Evolutionary conservation across 768 basidiomycete species (phyloP), one percentile per base, ranked within the genome.

Genomic region (Termitomyces sp.): DNA sequence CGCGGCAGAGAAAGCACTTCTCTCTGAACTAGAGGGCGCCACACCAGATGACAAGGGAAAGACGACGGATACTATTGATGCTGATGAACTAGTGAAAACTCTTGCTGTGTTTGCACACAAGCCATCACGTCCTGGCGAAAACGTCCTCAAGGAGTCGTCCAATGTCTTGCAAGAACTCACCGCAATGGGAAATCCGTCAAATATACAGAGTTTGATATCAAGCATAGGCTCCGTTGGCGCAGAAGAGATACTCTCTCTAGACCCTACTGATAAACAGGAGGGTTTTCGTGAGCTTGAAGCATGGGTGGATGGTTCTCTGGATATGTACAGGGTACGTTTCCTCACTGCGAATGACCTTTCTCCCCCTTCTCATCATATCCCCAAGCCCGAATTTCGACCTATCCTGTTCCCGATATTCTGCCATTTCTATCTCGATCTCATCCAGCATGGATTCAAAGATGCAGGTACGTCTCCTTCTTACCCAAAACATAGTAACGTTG

Each of bases 401-500:
- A 88, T 99, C 33, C 73, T 97, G 15, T 97, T 94, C 66, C 97
- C 97, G 3, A 90, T 99, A 58, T 98, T 98, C 67, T 93, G 91
- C 47, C 94, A 99, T 70, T 98, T 98, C 67, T 98, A 96, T 69
- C 78, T 99, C 29, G 96, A 98, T 68, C 80, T 99, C 46, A 85
- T 98, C 44, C 88, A 94, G 62, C 85, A 87, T 48, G 94, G 92
- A 10, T 93, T 91, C 70, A 87, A 89, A 65, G 89, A 92, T 66
- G 89, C 94, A 60, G 95, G 95, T 89, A 66, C 58, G 86, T 72
- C 23, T 43, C 42, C 40, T 51, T 16, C 42, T 38, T 38, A 13
- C 44, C 29, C 22, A 50, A 47, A 39, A 43, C 38, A 52, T 11
- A 51, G n/a, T 63, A 18, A 53, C 48, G 50, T 46, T 54, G 60